A percentile compares a stretch with the other conserved stretches of the same genome.
These are phyloP conservation scores for Phaeosphaeria sp. DNA, from an alignment of 2,329 filamentous ascomycete species.

Conservation along the genomic window DNA sequence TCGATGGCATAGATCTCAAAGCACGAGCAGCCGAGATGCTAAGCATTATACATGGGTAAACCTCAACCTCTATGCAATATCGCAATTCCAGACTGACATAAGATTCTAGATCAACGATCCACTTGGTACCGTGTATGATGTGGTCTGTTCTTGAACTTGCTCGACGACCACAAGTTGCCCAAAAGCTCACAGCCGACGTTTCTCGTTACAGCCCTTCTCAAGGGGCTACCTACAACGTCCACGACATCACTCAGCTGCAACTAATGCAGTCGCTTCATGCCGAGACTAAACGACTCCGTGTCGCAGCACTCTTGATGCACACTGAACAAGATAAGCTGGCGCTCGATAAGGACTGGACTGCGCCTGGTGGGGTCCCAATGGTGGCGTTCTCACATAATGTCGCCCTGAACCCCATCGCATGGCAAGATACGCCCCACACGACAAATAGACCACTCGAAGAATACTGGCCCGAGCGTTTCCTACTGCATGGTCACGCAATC, in stretches of 20 bases:
- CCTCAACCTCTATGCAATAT: not conserved
- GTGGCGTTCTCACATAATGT: conserved; percentile 32
- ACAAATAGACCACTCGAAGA: conserved; percentile 28
- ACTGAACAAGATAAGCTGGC: conserved; percentile 12
- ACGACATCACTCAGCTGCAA: conserved; percentile 16
- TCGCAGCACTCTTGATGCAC: conserved; percentile 16
- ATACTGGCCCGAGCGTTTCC: conserved; percentile 39
- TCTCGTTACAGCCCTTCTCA: conserved; percentile 13
- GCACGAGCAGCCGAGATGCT: conserved; percentile 28
- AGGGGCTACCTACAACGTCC: conserved; percentile 22
- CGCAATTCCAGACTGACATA: conserved; percentile 5
- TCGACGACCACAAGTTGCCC: conserved; percentile 24
- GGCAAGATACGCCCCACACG: conserved; percentile 25
- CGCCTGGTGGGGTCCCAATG: conserved; percentile 22
- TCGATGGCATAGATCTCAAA: conserved; percentile 12
- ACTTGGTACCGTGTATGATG: conserved; percentile 24
- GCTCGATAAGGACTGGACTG: conserved; percentile 29
- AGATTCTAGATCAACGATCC: conserved; percentile 21
- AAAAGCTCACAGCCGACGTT: conserved; percentile 20
- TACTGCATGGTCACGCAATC: conserved; percentile 10
- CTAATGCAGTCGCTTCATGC: conserved; percentile 33
- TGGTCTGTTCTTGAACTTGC: conserved; percentile 35
- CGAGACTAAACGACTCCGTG: conserved; percentile 33
- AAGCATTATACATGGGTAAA: conserved; percentile 35
- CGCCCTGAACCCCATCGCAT: conserved; percentile 29